Percentiles rank a stretch among this genome's conserved stretches.
phyloP scores from a whole-genome alignment of 2,329 filamentous ascomycete species.

The Chaetomium olivaceum region DNA sequence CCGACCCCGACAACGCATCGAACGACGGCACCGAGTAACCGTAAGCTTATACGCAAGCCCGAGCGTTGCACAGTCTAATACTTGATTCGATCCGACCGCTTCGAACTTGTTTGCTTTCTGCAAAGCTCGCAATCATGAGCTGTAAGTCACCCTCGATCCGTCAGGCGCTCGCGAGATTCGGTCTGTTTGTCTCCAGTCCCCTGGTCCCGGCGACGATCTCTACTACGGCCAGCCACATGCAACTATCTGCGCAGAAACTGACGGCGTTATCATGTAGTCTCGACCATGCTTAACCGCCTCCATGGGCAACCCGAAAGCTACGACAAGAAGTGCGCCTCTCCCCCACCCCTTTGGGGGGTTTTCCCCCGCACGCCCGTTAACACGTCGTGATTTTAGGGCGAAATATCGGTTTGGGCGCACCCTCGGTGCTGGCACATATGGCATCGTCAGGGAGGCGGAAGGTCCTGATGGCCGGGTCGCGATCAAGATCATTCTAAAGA shows the following conservation, averaged over 20 bases:
- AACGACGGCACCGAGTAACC: constrained; percentile 14
- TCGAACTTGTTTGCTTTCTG: constrained; percentile 2
- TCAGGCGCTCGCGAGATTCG: constrained; percentile 27
- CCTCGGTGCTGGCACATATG: constrained; percentile 94
- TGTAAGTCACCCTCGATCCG: constrained; percentile 34
- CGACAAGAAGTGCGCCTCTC: constrained; percentile 82
- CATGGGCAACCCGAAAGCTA: constrained; percentile 97
- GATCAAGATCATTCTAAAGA: constrained; percentile 98
- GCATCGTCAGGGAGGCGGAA: constrained; percentile 94
- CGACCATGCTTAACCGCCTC: constrained; percentile 91
- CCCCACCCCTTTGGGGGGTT: background rate
- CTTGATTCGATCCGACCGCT: constrained; percentile 16
- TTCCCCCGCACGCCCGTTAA: constrained; percentile 18
- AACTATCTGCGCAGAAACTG: constrained; percentile 6
- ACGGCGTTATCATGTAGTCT: constrained; percentile 49
- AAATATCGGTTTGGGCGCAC: constrained; percentile 92
- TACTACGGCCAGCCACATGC: background rate
- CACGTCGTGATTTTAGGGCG: constrained; percentile 53
- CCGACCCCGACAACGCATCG: constrained; percentile 17
- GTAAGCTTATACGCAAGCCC: background rate
- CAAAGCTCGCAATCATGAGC: constrained; percentile 35
- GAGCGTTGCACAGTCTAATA: constrained; percentile 11
- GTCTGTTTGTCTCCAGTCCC: constrained; percentile 25
- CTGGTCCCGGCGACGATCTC: background rate
- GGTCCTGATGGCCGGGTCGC: constrained; percentile 82